These are phyloP conservation scores for Candida tallmaniae DNA, from an alignment of 805 yeast species.

Conservation along the genomic window DNA sequence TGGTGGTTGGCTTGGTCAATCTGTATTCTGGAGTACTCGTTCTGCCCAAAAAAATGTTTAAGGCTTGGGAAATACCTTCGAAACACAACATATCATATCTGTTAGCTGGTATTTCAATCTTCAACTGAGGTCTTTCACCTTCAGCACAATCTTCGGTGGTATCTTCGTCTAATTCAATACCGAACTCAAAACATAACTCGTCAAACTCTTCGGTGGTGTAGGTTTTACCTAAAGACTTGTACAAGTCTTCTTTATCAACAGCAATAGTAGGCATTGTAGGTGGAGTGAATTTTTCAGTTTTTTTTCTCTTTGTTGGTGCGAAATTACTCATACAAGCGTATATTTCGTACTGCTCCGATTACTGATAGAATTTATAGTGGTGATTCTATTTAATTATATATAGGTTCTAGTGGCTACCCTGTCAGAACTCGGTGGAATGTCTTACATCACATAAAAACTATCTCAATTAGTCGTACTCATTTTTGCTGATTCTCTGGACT, in stretches of 20 bases:
- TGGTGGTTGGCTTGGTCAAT: slow-evolving; percentile 55
- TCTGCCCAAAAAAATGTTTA: slow-evolving; percentile 84
- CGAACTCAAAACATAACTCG: slow-evolving; percentile 95
- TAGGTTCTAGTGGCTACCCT: no score
- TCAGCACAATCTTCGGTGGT: slow-evolving; percentile 69
- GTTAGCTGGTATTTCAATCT: slow-evolving; percentile 97
- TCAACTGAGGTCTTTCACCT: slow-evolving; percentile 94
- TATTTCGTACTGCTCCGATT: no score
- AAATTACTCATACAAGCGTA: no score
- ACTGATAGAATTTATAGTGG: no score
- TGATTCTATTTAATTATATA: no score
- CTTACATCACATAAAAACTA: no score
- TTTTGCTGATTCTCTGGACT: no score
- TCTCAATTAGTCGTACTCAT: background rate
- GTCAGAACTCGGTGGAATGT: no score
- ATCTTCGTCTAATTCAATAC: slow-evolving; percentile 97
- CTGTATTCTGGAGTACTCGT: slow-evolving; percentile 60
- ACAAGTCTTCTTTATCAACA: slow-evolving; percentile 91
- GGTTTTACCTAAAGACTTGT: slow-evolving; percentile 59
- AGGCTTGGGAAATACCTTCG: slow-evolving; percentile 95
- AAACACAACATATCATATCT: slow-evolving; percentile 97
- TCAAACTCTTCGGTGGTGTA: slow-evolving; percentile 87
- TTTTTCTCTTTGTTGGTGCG: background rate
- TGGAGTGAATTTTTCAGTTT: background rate
- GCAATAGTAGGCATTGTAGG: slow-evolving; percentile 87